phyloP scores from a whole-genome alignment of 495 filamentous ascomycete genomes.

The Penicillium arizonense region DNA sequence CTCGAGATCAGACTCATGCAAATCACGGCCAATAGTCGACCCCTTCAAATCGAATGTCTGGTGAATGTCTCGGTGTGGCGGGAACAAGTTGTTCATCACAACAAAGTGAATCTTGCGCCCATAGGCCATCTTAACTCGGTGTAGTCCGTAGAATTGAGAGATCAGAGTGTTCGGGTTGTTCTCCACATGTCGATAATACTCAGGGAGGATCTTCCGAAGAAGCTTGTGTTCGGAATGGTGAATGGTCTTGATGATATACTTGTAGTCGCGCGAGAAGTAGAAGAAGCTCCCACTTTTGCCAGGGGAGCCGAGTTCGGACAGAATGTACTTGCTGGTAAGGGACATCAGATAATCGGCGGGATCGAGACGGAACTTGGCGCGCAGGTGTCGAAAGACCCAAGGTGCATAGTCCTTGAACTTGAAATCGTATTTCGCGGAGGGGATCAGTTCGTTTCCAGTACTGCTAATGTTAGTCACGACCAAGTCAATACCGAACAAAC shows the following conservation, averaged over 20 bases:
- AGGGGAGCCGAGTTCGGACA: slow-evolving; percentile 94
- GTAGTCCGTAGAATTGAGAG: slow-evolving; percentile 96
- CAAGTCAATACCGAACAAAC: slow-evolving; percentile 2
- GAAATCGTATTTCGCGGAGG: slow-evolving; percentile 99
- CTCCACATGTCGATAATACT: slow-evolving; percentile 92
- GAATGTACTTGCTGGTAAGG: slow-evolving; percentile 96
- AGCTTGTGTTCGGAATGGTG: slow-evolving; percentile 96
- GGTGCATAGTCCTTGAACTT: slow-evolving; percentile 99
- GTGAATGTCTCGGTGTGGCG: slow-evolving; percentile 96
- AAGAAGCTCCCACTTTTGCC: slow-evolving; percentile 99
- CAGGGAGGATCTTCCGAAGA: slow-evolving; percentile 83
- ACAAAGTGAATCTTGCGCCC: slow-evolving; percentile 99
- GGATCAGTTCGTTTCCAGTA: slow-evolving; percentile 94
- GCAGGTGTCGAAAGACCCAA: slow-evolving; percentile 95
- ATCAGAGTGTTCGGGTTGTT: slow-evolving; percentile 94
- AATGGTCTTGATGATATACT: slow-evolving; percentile 99
- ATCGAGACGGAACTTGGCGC: slow-evolving; percentile 84
- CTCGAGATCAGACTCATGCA: slow-evolving; percentile 81
- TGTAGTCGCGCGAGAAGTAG: slow-evolving; percentile 99
- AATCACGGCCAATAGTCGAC: slow-evolving; percentile 91
- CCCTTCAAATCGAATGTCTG: slow-evolving; percentile 96
- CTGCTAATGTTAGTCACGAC: slow-evolving; percentile 39
- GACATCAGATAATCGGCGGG: slow-evolving; percentile 99
- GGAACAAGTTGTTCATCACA: slow-evolving; percentile 99
- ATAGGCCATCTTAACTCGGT: slow-evolving; percentile 97